Evolutionary conservation across 352 stramenopile species (phyloP).

Genomic region (Phytophthora cryptogea): DNA sequence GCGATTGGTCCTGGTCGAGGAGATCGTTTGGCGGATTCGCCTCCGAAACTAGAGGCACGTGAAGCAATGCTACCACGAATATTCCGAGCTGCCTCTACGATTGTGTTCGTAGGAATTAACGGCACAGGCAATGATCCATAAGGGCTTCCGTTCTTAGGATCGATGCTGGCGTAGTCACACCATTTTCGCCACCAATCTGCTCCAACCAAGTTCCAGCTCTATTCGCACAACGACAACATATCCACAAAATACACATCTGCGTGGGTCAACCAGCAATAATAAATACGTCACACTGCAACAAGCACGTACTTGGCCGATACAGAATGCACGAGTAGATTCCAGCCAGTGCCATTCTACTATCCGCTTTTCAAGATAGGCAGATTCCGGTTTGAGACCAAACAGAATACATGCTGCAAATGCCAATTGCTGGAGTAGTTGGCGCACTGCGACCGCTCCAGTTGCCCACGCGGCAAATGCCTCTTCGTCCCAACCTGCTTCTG

Average conservation of each 20-base stretch:
- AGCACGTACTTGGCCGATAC: slow-evolving; percentile 56
- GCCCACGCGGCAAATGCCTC: slow-evolving; percentile 62
- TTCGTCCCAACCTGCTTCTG: slow-evolving; percentile 45
- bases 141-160: slow-evolving; percentile 64
- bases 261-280: slow-evolving; percentile 36
- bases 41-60: slow-evolving; percentile 25
- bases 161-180: slow-evolving; percentile 75
- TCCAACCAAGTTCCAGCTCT: slow-evolving; percentile 81
- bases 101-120: slow-evolving; percentile 45
- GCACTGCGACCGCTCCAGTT: slow-evolving; percentile 36
- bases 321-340: slow-evolving; percentile 45
- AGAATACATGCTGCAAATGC: slow-evolving; percentile 75
- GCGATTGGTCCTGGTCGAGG: slow-evolving; percentile 71
- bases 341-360: slow-evolving; percentile 82
- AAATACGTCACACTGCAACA: not conserved
- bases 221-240: slow-evolving; percentile 13
- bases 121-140: slow-evolving; percentile 63
- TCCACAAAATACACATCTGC: slow-evolving; percentile 16
- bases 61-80: slow-evolving; percentile 36
- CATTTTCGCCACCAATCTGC: slow-evolving; percentile 82
- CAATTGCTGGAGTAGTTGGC: slow-evolving; percentile 70
- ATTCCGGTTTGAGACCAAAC: slow-evolving; percentile 79
- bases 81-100: slow-evolving; percentile 35
- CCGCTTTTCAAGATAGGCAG: slow-evolving; percentile 60
- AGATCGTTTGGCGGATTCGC: slow-evolving; percentile 20